phyloP scores from a whole-genome alignment of 1,284 basidiomycete species.

The Ustilago curta region DNA sequence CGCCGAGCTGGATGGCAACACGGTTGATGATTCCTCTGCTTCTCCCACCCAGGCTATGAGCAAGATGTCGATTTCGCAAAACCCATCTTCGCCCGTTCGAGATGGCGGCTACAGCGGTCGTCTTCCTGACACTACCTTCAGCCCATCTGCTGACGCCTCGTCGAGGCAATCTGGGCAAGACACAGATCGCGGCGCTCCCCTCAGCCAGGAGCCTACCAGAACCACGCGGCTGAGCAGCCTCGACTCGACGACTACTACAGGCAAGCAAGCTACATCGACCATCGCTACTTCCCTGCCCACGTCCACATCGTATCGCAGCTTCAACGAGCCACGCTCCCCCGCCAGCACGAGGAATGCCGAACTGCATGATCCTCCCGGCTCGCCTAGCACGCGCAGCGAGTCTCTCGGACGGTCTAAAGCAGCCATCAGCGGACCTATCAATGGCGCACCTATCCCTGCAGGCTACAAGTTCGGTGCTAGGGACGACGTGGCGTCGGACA shows the following conservation, averaged over 20 bases:
- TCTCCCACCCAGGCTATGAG: conserved; percentile 44
- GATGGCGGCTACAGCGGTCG: conserved; percentile 26
- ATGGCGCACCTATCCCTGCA: conserved; percentile 83
- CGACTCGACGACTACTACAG: conserved; percentile 29
- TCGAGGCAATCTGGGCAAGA: conserved; percentile 16
- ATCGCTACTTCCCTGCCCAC: conserved; percentile 21
- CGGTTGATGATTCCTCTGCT: conserved; percentile 24
- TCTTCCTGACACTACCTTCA: conserved; percentile 25
- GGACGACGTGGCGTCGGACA: conserved; percentile 38
- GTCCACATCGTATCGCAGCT: conserved; percentile 46
- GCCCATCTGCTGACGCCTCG: conserved; percentile 28
- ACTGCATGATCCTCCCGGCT: conserved; percentile 36
- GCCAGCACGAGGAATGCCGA: conserved; percentile 19
- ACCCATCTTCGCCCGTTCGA: conserved; percentile 15
- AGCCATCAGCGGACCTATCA: conserved; percentile 89
- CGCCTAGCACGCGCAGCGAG: conserved; percentile 36
- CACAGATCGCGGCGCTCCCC: conserved; percentile 11
- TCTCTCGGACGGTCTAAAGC: conserved; percentile 59
- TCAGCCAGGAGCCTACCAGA: conserved; percentile 22
- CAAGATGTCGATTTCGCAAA: conserved; percentile 40
- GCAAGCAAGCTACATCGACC: conserved; percentile 23
- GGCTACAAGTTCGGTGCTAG: conserved; percentile 81
- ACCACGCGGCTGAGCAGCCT: conserved; percentile 29
- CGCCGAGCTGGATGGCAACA: conserved; percentile 41
- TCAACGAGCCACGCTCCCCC: conserved; percentile 43